These are phyloP conservation scores for Tripterygium wilfordii DNA, from an alignment of 177 flowering plant genomes.

Conservation along the genomic window DNA sequence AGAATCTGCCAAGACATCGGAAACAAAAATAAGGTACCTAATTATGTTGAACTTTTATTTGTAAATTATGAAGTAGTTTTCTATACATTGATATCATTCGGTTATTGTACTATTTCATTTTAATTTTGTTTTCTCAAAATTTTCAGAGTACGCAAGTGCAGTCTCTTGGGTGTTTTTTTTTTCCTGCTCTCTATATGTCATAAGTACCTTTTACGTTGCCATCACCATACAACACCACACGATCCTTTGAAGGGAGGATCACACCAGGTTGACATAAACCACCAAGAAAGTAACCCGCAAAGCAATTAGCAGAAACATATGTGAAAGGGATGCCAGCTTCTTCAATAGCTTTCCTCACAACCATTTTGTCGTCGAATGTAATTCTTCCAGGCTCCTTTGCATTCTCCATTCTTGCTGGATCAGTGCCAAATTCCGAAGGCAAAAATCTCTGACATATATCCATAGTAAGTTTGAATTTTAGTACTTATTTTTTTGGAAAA, in stretches of 20 bases:
- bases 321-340: constrained; percentile 28
- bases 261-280: constrained; percentile 22
- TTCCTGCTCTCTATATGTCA: neutral
- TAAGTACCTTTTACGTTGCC: constrained; percentile 26
- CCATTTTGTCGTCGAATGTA: constrained; percentile 37
- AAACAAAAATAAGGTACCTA: neutral
- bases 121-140: neutral
- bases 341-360: constrained; percentile 29
- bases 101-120: too few relatives aligned
- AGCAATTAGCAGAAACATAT: constrained; percentile 29
- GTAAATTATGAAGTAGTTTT: neutral
- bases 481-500: too few relatives aligned
- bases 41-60: neutral
- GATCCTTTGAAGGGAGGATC: constrained; percentile 22
- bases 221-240: constrained; percentile 21
- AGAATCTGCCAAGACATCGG: neutral
- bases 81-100: too few relatives aligned
- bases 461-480: too few relatives aligned
- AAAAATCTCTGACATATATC: constrained; percentile 23
- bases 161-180: neutral
- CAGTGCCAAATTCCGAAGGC: constrained; percentile 37
- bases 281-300: constrained; percentile 33
- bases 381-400: constrained; percentile 36
- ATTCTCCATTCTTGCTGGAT: constrained; percentile 30
- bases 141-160: neutral